These are phyloP conservation scores for Cladosporium halotolerans DNA, from an alignment of 2,329 filamentous ascomycete genomes.

Conservation along the genomic window DNA sequence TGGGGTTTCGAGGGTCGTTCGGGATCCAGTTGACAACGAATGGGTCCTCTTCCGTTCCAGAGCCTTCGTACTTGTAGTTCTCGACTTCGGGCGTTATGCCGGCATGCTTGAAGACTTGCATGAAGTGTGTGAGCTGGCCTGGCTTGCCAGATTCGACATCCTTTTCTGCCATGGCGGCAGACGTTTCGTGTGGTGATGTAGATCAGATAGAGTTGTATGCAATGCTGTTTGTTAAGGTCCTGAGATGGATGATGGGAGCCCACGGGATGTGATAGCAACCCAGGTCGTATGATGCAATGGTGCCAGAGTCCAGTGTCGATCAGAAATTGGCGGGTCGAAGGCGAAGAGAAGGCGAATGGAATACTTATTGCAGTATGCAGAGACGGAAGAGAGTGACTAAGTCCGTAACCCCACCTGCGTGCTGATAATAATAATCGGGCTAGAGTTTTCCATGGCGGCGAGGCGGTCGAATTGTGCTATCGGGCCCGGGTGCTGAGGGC, in stretches of 20 bases:
- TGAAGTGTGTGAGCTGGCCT: slow-evolving; percentile 23
- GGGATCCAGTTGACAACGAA: slow-evolving; percentile 62
- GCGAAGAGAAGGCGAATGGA: background rate
- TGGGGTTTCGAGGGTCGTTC: slow-evolving; percentile 61
- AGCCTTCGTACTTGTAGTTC: slow-evolving; percentile 29
- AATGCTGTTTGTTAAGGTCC: background rate
- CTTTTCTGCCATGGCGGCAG: slow-evolving; percentile 22
- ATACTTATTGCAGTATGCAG: slow-evolving; percentile 1
- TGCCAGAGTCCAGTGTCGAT: slow-evolving; percentile 9
- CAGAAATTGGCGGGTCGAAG: background rate
- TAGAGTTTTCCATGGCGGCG: slow-evolving; percentile 8
- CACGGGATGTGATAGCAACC: background rate
- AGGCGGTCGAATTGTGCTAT: background rate
- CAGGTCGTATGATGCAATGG: slow-evolving; percentile 7
- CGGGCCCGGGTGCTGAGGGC: slow-evolving; percentile 1
- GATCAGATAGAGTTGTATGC: background rate
- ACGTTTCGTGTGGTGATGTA: background rate
- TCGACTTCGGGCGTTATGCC: slow-evolving; percentile 31
- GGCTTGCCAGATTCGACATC: slow-evolving; percentile 28
- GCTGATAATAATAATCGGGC: background rate
- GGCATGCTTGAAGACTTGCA: slow-evolving; percentile 28
- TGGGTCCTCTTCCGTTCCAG: slow-evolving; percentile 60
- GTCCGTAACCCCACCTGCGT: slow-evolving; percentile 3
- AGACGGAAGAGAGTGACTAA: slow-evolving; percentile 1
- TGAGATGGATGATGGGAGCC: background rate